Evolutionary conservation across 495 filamentous ascomycete genomes (phyloP), one percentile per base, ranked within the genome.

Genomic region (Daldinia grandis): DNA sequence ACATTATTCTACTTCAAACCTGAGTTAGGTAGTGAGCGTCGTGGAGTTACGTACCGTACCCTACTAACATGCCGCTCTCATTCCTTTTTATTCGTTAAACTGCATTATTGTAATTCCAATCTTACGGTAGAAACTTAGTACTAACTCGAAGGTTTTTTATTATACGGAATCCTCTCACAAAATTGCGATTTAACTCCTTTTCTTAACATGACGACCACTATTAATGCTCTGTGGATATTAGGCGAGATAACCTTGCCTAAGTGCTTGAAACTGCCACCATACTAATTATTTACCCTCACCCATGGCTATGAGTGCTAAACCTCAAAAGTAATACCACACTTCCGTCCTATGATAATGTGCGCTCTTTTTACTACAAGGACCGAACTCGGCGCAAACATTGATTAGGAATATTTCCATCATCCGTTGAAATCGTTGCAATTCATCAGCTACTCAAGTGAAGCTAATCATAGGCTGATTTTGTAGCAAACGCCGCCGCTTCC

Each of bases 401-500:
- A 59, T 58, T 38, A 63, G 12, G 55, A 63, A 33, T 40, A 42
- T 47, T 53, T 27, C 28, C 40, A 59, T n/a, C 21, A 61, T 17
- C 55, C 40, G 56, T 49, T 15, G 35, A 44, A 24, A 42, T 58
- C 51, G 30, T 24, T 37, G 30, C 49, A 59, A 56, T 24, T 42
- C 38, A 15, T 21, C 17, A 44, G 12, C 57, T 47, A 15, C 33
- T 57, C 62, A 38, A 57, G 33, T 27, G 38, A 44, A 59, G 57
- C 49, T 44, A 70, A 30, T 21, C 12, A 35, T 25, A 30, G 28
- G 28, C 49, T n/a, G 21, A 66, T 58, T 71, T 71, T 65, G 40
- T 35, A 66, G 15, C 4, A 31, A 51, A 62, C 57, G 33, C 57
- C 62, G 62, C 68, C 62, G 58, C 27, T 66, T 71, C 69, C 69